Evolutionary conservation across 148 eudicot genomes (phyloP).

Genomic region (Pharnaceum exiguum): DNA sequence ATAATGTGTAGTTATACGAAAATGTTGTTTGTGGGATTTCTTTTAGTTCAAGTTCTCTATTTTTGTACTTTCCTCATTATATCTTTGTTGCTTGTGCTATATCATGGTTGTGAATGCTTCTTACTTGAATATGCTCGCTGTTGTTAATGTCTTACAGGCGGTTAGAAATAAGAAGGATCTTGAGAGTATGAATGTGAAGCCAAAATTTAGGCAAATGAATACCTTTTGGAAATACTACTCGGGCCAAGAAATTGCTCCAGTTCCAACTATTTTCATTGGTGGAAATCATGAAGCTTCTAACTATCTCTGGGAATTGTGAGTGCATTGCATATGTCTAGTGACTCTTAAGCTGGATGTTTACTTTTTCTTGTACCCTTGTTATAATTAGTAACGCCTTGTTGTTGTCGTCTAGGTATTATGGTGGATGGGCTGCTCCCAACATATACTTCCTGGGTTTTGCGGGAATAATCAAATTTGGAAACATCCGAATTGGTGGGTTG

Average conservation of each 20-base stretch:
- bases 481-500: constrained; percentile 87
- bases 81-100: not conserved
- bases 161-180: constrained; percentile 91
- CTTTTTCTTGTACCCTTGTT: not conserved
- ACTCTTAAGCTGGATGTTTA: not conserved
- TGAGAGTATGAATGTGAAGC: constrained; percentile 70
- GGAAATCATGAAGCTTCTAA: constrained; percentile 99
- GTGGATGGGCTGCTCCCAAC: constrained; percentile 98
- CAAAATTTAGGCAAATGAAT: constrained; percentile 73
- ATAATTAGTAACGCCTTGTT: constrained; percentile 4
- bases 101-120: not conserved
- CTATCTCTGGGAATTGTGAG: constrained; percentile 97
- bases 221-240: constrained; percentile 97
- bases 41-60: too few species aligned
- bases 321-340: not conserved
- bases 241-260: constrained; percentile 87
- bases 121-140: too few species aligned
- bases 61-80: too few species aligned
- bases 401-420: constrained; percentile 71
- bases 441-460: constrained; percentile 95
- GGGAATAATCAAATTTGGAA: constrained; percentile 93
- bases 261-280: constrained; percentile 93
- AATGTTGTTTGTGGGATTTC: too few species aligned
- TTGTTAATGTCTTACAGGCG: constrained; percentile 52
- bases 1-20: too few species aligned